These are phyloP conservation scores for Russula vinacea DNA, from an alignment of 768 basidiomycete genomes.

Conservation along the genomic window DNA sequence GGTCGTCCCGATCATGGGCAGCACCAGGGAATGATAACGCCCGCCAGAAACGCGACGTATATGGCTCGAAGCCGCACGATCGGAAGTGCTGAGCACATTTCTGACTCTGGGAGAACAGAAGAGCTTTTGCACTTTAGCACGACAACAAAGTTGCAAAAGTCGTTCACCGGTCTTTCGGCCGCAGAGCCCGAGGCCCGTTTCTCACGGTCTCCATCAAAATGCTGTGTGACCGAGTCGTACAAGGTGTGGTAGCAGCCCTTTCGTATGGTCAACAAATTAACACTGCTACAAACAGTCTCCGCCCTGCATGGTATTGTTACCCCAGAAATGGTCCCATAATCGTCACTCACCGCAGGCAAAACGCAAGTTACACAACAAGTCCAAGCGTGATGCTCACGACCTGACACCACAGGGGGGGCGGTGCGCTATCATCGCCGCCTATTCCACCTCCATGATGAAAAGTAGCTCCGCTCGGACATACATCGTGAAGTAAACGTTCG, in stretches of 20 bases:
- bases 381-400: not conserved
- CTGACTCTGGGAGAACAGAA: no score
- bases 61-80: not conserved
- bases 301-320: not conserved
- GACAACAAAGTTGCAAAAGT: not conserved
- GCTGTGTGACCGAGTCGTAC: no score
- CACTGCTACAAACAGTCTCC: not conserved
- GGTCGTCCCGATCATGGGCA: not conserved
- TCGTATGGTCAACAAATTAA: not conserved
- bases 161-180: not conserved
- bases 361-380: not conserved
- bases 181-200: not conserved
- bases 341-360: not conserved
- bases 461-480: not conserved
- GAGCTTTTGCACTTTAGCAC: no score
- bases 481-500: not conserved
- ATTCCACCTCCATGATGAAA: slow-evolving; percentile 4
- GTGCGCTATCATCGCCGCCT: not conserved
- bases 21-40: not conserved
- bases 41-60: not conserved
- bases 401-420: not conserved
- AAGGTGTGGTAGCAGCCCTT: not conserved
- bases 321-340: not conserved
- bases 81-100: not conserved
- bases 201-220: not conserved